Evolutionary conservation across 1,139 yeast species (phyloP), one percentile per base, ranked within the genome.

Genomic region (Ogataea hybrid): DNA sequence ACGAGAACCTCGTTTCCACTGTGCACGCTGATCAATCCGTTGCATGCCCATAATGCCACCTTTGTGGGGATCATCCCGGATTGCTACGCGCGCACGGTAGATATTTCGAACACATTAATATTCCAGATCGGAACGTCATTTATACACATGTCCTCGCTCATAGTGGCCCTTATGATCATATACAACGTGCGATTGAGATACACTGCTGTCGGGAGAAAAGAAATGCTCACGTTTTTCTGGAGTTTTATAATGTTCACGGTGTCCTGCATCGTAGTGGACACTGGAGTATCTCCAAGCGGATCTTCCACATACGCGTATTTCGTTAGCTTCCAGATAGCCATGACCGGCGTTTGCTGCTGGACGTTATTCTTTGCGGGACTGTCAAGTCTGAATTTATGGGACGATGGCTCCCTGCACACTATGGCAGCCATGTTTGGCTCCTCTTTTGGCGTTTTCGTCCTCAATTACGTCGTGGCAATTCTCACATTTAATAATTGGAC

Each of bases 121-220:
- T 90, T 88, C 64, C 89, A 88, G 58, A 73, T 88, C n/a, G 97
- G 96, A 22, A 85, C 81, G 48, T 89, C 95, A 3, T 84, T 89
- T 57, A 78, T 89, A 25, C 89, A 89, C 58, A 79, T 92, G 44
- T 88, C 84, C 2, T 80, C 89, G 0, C 67, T 92, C 29, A 62
- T 74, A 4, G 75, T 88, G 32, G 54, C 84, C 31, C 68, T 82
- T 40, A 73, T 88, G 52, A 85, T 90, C 46, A 71, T 89, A n/a
- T 84, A 81, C 68, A 83, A 84, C 53, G 81, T 89, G 35, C 72
- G 90, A 57, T 71, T 82, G 46, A 88, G 90, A 67, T 90, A 85
- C 61, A 92, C 97, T 0, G 97, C 97, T 14, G 90, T 92, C 46
- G 97, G 97, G 2, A 73, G 97, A 49, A 72, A 79, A 12, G 98